Percentiles rank a stretch among this genome's conserved stretches.
Evolutionary conservation across 495 filamentous ascomycete genomes (phyloP).

Genomic region (Mytilinidion resinicola): DNA sequence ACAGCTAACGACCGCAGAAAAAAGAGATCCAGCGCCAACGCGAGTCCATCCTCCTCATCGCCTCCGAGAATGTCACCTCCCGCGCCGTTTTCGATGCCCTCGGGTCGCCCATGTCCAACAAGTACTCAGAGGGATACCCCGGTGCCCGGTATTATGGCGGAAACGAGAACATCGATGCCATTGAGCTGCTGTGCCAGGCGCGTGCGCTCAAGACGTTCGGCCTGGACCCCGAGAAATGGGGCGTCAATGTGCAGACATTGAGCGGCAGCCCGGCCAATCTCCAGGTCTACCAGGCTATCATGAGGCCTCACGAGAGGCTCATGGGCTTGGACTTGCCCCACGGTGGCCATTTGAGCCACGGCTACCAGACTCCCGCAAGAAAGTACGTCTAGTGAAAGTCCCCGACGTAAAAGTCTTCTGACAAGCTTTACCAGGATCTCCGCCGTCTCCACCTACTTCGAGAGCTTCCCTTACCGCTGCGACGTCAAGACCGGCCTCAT

Average conservation of each 20-base stretch:
- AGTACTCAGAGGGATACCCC: conserved; percentile 98
- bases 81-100: conserved; percentile 85
- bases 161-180: conserved; percentile 96
- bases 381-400: conserved; percentile 55
- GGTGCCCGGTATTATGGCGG: conserved; percentile 98
- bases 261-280: conserved; percentile 92
- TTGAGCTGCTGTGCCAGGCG: conserved; percentile 92
- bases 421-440: conserved; percentile 31
- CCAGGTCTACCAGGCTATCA: conserved; percentile 98
- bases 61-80: conserved; percentile 86
- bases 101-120: conserved; percentile 91
- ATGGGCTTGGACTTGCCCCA: conserved; percentile 98
- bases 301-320: conserved; percentile 90
- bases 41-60: conserved; percentile 97
- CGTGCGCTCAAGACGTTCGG: conserved; percentile 91
- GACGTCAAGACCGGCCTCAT: conserved; percentile 72
- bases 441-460: conserved; percentile 42
- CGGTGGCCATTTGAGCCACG: conserved; percentile 95
- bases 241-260: conserved; percentile 96
- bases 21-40: conserved; percentile 94
- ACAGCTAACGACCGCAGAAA: conserved; percentile 51
- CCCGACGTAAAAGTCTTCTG: neutral
- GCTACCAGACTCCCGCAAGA: conserved; percentile 86
- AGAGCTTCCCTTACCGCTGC: conserved; percentile 43
- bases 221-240: conserved; percentile 83